Conservation (phyloP, 1,139 yeast genomes). For the Pneumocystis wakefieldiae region DNA sequence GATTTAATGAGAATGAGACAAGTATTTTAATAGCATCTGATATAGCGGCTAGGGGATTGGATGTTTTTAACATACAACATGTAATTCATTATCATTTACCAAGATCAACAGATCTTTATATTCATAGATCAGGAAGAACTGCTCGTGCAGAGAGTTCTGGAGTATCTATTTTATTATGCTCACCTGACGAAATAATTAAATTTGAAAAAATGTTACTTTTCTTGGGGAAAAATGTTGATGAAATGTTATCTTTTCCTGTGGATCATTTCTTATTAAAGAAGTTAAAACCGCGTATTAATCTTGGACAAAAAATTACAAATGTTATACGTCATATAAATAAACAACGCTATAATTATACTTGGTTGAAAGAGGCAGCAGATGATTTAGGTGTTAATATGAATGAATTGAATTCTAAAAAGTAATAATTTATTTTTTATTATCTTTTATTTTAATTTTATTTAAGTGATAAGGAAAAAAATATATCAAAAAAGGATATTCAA, state of each 20-base stretch:
- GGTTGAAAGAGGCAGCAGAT: slow-evolving; percentile 85
- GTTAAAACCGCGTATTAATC: slow-evolving; percentile 47
- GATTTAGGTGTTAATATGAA: slow-evolving; percentile 63
- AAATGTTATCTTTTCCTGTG: slow-evolving; percentile 58
- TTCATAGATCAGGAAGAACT: slow-evolving; percentile 95
- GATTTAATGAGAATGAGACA: slow-evolving; percentile 28
- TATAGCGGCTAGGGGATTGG: slow-evolving; percentile 97
- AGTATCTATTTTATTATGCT: slow-evolving; percentile 79
- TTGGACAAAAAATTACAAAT: slow-evolving; percentile 67
- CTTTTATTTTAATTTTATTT: neutral
- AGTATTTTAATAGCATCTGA: slow-evolving; percentile 84
- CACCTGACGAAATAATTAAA: slow-evolving; percentile 55
- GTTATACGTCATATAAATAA: slow-evolving; percentile 27
- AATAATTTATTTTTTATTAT: neutral
- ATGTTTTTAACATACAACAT: slow-evolving; percentile 79
- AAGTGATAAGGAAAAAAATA: neutral
- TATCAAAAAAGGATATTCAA: slow-evolving; percentile 17
- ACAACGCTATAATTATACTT: slow-evolving; percentile 19
- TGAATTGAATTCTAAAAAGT: slow-evolving; percentile 35
- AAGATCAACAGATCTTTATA: slow-evolving; percentile 82
- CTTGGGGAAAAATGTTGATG: slow-evolving; percentile 42
- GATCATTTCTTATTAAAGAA: slow-evolving; percentile 62
- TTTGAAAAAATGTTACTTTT: slow-evolving; percentile 36
- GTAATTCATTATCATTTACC: slow-evolving; percentile 95
- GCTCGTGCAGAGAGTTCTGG: slow-evolving; percentile 94